phyloP scores from a whole-genome alignment of 164 flowering plant genomes.

The Vitis vinifera region DNA sequence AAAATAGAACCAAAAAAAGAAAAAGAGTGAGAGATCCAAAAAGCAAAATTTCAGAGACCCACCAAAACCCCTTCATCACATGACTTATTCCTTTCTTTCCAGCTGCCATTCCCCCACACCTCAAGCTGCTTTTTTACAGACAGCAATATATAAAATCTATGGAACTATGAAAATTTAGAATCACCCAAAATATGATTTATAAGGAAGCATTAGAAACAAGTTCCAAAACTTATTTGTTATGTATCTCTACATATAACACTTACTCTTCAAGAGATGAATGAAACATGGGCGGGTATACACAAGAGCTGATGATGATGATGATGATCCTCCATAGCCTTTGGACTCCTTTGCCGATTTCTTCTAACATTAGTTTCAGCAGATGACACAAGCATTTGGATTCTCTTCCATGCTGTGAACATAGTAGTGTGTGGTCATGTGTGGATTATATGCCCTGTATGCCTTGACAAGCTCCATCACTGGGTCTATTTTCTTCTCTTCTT shows the following conservation, averaged over 20 bases:
- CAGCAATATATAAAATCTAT: too few relatives aligned
- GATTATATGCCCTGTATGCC: constrained; percentile 60
- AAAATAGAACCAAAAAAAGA: too few relatives aligned
- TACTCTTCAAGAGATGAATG: not conserved
- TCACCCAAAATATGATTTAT: too few relatives aligned
- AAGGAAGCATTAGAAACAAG: not conserved
- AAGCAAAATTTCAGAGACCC: too few relatives aligned
- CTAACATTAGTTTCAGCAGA: constrained; percentile 31
- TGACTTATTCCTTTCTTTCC: too few relatives aligned
- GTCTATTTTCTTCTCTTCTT: constrained; percentile 26
- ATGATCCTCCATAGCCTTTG: not conserved
- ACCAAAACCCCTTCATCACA: too few relatives aligned
- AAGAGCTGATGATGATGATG: not conserved
- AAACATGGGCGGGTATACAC: constrained; percentile 14
- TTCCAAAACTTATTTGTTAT: constrained; percentile 9
- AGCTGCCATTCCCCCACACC: too few relatives aligned
- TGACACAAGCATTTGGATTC: constrained; percentile 80
- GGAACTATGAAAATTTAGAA: too few relatives aligned
- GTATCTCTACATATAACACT: constrained; percentile 3
- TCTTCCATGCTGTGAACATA: constrained; percentile 74
- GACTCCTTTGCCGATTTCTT: not conserved
- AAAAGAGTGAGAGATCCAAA: too few relatives aligned
- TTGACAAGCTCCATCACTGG: constrained; percentile 46
- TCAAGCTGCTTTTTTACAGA: too few relatives aligned
- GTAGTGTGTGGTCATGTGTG: constrained; percentile 52